These are phyloP conservation scores for Venturia carpophila DNA, from an alignment of 2,329 filamentous ascomycete genomes.

Conservation along the genomic window DNA sequence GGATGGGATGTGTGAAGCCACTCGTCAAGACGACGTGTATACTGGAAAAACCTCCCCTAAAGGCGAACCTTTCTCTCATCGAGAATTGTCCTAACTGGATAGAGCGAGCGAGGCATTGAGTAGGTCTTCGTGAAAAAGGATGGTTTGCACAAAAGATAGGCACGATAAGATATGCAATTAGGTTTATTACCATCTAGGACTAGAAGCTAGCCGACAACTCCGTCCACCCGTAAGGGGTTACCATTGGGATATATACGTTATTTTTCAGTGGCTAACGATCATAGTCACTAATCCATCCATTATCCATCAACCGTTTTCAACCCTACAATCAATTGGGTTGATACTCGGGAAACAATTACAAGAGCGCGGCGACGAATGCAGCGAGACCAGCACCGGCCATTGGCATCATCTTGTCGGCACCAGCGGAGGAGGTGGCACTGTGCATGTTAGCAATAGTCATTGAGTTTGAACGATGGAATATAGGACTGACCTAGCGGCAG, in stretches of 20 bases:
- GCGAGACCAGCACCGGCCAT: constrained; percentile 11
- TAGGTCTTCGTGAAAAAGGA: too few relatives aligned
- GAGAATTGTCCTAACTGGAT: too few relatives aligned
- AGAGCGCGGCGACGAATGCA: constrained; percentile 11
- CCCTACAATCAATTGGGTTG: too few relatives aligned
- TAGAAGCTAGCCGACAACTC: neutral
- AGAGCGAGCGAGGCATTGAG: too few relatives aligned
- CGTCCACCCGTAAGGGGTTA: neutral
- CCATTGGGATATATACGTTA: constrained; percentile 1
- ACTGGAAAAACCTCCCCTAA: too few relatives aligned
- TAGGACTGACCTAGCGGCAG: constrained; percentile 1
- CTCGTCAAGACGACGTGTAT: too few relatives aligned
- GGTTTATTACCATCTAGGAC: neutral
- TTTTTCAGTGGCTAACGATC: neutral
- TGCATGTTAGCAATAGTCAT: neutral
- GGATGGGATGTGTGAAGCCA: too few relatives aligned
- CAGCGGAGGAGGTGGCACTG: neutral
- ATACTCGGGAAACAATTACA: neutral
- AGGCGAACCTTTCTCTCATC: too few relatives aligned
- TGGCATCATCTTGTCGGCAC: constrained; percentile 9
- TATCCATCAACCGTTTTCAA: neutral
- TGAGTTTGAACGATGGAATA: too few relatives aligned
- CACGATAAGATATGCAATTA: neutral
- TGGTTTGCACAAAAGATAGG: too few relatives aligned
- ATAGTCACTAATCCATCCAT: too few relatives aligned